Evolutionary conservation across 2,329 filamentous ascomycete genomes (phyloP), one percentile per base, ranked within the genome.

Genomic region (Cercospora zeina): DNA sequence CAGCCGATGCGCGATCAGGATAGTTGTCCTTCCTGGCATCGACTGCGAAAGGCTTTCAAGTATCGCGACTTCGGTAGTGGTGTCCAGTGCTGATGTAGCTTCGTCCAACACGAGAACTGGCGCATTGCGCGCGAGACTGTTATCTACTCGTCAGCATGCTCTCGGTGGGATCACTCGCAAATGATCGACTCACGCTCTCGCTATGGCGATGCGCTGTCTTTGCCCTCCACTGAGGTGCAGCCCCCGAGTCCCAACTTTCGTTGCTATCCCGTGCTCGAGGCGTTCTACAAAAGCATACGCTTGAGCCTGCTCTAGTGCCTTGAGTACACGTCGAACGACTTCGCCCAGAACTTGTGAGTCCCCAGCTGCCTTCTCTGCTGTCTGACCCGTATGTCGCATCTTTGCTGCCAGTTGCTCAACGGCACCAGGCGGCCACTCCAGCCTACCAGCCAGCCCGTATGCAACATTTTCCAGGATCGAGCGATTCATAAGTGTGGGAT

Each of bases 251-350:
- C 85, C 85, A 1, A 85, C 81, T 3, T 79, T 75, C 0, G 77
- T 77, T 2, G 77, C 79, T 8, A 80, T 73, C 36, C 80, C 77
- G 67, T 81, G 72, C 54, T 84, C 80, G 1, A 85, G 79, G 1
- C 72, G 75, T 49, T 78, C 75, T 65, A 85, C 85, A 69, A 86
- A 89, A 13, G 68, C 69, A 53, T 62, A 33, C 14, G 61, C 86
- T 71, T 89, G 85, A 0, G 87, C 86, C 24, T 87, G 77, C 14
- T 74, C 76, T 2, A 84, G 81, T 16, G 86, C 83, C 13, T 69
- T 70, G 24, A 78, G 75, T 1, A 83, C 79, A 30, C 83, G 73
- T 27, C 9, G 21, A 5, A 56, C 14, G n/a, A 42, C 37, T 24
- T 56, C 16, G 74, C 5, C 69, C 76, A 47, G n/a, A 5, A 42